Conservation (phyloP, 2,329 filamentous ascomycete genomes). For the Volutella citrinella region DNA sequence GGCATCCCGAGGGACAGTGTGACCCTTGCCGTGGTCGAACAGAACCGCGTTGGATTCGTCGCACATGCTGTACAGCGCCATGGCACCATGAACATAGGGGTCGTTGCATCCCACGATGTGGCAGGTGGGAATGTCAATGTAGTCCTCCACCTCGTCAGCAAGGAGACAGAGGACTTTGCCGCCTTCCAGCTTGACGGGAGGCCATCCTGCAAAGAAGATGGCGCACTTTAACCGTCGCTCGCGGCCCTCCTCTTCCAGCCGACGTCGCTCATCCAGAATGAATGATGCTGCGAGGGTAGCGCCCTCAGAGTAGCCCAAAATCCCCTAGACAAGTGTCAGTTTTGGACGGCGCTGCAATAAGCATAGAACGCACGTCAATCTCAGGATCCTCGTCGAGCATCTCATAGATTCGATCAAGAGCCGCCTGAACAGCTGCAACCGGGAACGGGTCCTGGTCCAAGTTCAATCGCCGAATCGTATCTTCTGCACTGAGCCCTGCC, state of each 20-base stretch:
- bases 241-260: constrained; percentile 27
- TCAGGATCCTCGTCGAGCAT: constrained; percentile 41
- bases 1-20: constrained; percentile 56
- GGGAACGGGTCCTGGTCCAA: constrained; percentile 25
- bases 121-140: constrained; percentile 51
- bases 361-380: constrained; percentile 24
- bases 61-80: constrained; percentile 61
- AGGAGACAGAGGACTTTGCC: constrained; percentile 42
- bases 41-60: constrained; percentile 56
- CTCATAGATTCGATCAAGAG: constrained; percentile 31
- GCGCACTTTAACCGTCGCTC: constrained; percentile 40
- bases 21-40: constrained; percentile 65
- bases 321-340: constrained; percentile 30
- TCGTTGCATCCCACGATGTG: constrained; percentile 55
- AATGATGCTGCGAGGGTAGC: constrained; percentile 53
- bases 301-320: constrained; percentile 61
- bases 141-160: constrained; percentile 44
- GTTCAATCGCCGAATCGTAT: constrained; percentile 52
- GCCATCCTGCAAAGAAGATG: constrained; percentile 54
- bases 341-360: no score
- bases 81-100: constrained; percentile 58
- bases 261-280: constrained; percentile 47
- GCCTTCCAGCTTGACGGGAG: constrained; percentile 41
- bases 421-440: constrained; percentile 9
- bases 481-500: constrained; percentile 49